Percentiles rank a stretch among this genome's conserved stretches.
Conservation (phyloP, 371 early-diverging fungal genomes). For the Mortierella sp. region DNA sequence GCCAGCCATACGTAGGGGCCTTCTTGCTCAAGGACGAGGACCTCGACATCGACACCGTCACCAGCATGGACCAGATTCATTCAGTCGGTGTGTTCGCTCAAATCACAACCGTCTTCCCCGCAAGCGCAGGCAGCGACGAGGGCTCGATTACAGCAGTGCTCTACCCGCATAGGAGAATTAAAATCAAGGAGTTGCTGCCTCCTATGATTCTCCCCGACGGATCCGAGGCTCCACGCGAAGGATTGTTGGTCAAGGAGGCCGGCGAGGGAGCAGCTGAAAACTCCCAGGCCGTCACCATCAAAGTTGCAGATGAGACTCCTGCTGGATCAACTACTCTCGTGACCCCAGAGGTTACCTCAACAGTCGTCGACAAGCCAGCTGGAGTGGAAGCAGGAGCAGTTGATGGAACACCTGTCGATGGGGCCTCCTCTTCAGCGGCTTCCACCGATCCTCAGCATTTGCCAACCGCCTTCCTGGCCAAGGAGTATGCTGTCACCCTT, state of each 20-base stretch:
- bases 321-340: conserved; percentile 8
- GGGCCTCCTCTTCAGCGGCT: neutral
- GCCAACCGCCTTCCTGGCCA: conserved; percentile 69
- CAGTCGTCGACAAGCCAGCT: conserved; percentile 27
- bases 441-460: conserved; percentile 22
- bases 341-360: neutral
- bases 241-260: conserved; percentile 40
- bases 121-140: conserved; percentile 83
- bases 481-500: conserved; percentile 84
- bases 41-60: conserved; percentile 87
- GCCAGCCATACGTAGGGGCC: conserved; percentile 95
- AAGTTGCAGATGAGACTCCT: conserved; percentile 19
- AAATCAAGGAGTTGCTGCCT: conserved; percentile 79
- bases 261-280: conserved; percentile 30
- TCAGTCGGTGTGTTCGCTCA: conserved; percentile 97
- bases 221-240: conserved; percentile 47
- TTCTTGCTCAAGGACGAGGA: conserved; percentile 93
- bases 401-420: conserved; percentile 43
- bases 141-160: conserved; percentile 92
- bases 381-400: conserved; percentile 34
- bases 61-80: conserved; percentile 83
- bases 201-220: conserved; percentile 47
- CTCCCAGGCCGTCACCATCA: conserved; percentile 23
- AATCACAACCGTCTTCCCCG: conserved; percentile 94
- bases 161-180: conserved; percentile 94